Conservation (phyloP, 2,329 filamentous ascomycete genomes). For the Colletotrichum theobromicola region DNA sequence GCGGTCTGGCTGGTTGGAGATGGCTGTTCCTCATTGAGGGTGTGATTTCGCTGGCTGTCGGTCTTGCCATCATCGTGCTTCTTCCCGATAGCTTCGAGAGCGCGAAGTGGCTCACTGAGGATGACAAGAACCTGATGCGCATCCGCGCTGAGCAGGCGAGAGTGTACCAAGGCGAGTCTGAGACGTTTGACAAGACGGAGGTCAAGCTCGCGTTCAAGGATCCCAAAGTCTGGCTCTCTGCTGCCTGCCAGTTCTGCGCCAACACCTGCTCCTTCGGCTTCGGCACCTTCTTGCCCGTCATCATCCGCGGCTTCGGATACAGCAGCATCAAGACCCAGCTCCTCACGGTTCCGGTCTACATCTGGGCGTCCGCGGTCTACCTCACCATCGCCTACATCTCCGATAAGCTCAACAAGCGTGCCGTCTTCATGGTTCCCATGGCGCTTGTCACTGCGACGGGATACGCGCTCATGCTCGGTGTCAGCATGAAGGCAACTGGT, state of each 20-base stretch:
- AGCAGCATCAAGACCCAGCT: slow-evolving; percentile 54
- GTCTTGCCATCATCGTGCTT: slow-evolving; percentile 40
- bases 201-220: slow-evolving; percentile 53
- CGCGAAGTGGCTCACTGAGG: slow-evolving; percentile 52
- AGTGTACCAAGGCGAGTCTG: slow-evolving; percentile 50
- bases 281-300: slow-evolving; percentile 61
- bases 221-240: slow-evolving; percentile 56
- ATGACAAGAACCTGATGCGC: slow-evolving; percentile 56
- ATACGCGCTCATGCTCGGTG: slow-evolving; percentile 52
- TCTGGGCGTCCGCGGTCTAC: slow-evolving; percentile 53
- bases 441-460: slow-evolving; percentile 58
- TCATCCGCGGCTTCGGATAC: slow-evolving; percentile 58
- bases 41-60: slow-evolving; percentile 47
- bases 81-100: slow-evolving; percentile 47
- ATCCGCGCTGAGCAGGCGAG: slow-evolving; percentile 48
- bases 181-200: slow-evolving; percentile 55
- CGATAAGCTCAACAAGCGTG: slow-evolving; percentile 42
- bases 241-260: slow-evolving; percentile 54
- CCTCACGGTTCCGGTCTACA: slow-evolving; percentile 62
- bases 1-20: slow-evolving; percentile 50
- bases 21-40: slow-evolving; percentile 59
- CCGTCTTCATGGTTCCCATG: slow-evolving; percentile 44
- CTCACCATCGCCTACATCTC: slow-evolving; percentile 49
- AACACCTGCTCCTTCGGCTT: slow-evolving; percentile 62
- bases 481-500: slow-evolving; percentile 43